Evolutionary conservation across 371 early-diverging fungal genomes (phyloP).

Genomic region (Entomophthora muscae): DNA sequence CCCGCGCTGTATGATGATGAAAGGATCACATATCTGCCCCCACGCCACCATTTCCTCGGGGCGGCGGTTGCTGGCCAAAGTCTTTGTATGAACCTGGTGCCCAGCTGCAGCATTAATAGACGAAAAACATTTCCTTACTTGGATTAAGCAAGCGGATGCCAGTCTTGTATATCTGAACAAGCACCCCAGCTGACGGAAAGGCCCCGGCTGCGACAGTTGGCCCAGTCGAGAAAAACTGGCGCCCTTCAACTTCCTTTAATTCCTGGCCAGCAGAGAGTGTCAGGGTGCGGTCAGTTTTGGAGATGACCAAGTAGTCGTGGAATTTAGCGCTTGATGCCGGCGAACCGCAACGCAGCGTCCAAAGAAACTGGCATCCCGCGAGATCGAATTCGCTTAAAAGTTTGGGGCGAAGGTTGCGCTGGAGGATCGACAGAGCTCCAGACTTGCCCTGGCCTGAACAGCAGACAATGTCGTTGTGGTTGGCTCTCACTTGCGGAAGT

Average conservation of each 20-base stretch:
- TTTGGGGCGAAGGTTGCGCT: slow-evolving; percentile 37
- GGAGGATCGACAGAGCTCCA: slow-evolving; percentile 65
- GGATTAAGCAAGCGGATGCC: slow-evolving; percentile 50
- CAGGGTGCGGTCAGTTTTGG: slow-evolving; percentile 39
- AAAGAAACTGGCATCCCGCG: slow-evolving; percentile 39
- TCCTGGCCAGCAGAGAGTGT: slow-evolving; percentile 72
- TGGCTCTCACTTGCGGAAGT: slow-evolving; percentile 10
- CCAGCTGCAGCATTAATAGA: slow-evolving; percentile 23
- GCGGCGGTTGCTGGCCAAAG: slow-evolving; percentile 30
- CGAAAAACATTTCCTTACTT: slow-evolving; percentile 14
- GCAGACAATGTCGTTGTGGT: slow-evolving; percentile 54
- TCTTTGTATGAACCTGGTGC: slow-evolving; percentile 28
- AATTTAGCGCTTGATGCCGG: slow-evolving; percentile 8
- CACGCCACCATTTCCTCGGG: slow-evolving; percentile 33
- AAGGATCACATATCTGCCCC: slow-evolving; percentile 64
- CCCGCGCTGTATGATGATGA: slow-evolving; percentile 48
- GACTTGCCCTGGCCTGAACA: slow-evolving; percentile 58
- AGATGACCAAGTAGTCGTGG: slow-evolving; percentile 52
- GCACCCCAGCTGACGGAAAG: slow-evolving; percentile 34
- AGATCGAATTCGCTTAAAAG: slow-evolving; percentile 47
- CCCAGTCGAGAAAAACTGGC: slow-evolving; percentile 54
- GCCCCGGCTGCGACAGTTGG: slow-evolving; percentile 60
- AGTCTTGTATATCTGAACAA: slow-evolving; percentile 60
- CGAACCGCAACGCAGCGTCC: slow-evolving; percentile 24
- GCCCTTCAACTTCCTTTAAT: slow-evolving; percentile 51